A percentile compares a stretch with the other conserved stretches of the same genome.
These are phyloP conservation scores for Magnaporthiopsis incrustans DNA, from an alignment of 2,329 filamentous ascomycete genomes.

Conservation along the genomic window DNA sequence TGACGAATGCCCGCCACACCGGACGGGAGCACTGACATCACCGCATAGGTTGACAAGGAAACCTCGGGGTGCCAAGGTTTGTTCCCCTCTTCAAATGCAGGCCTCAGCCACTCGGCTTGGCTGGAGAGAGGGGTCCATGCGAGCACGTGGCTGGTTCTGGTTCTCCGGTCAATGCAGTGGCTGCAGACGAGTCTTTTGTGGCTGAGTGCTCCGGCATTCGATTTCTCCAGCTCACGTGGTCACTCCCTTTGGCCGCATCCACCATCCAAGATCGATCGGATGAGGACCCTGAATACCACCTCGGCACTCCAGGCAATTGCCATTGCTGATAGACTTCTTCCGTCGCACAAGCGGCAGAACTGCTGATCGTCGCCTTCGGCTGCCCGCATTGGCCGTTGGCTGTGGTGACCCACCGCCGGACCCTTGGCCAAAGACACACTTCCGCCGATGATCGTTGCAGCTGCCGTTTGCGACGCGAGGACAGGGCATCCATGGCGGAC, in stretches of 20 bases:
- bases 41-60: not conserved
- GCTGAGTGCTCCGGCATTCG: not conserved
- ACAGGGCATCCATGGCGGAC: not conserved
- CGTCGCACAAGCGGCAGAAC: not conserved
- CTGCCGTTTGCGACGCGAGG: not conserved
- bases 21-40: not conserved
- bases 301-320: not conserved
- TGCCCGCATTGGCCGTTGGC: not conserved
- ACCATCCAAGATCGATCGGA: no score
- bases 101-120: not conserved
- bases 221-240: not conserved
- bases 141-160: not conserved
- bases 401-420: not conserved
- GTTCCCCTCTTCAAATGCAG: not conserved
- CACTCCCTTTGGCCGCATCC: no score
- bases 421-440: not conserved
- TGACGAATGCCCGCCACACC: slow-evolving; percentile 4
- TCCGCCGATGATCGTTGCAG: no score
- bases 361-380: not conserved
- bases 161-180: not conserved
- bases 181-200: not conserved
- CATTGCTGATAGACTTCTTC: not conserved
- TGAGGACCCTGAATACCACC: no score
- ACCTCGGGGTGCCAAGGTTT: not conserved
- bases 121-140: not conserved